A percentile compares a stretch with the other conserved stretches of the same genome.
Evolutionary conservation across 2,329 filamentous ascomycete species (phyloP).

Genomic region (Corynespora cassiicola): DNA sequence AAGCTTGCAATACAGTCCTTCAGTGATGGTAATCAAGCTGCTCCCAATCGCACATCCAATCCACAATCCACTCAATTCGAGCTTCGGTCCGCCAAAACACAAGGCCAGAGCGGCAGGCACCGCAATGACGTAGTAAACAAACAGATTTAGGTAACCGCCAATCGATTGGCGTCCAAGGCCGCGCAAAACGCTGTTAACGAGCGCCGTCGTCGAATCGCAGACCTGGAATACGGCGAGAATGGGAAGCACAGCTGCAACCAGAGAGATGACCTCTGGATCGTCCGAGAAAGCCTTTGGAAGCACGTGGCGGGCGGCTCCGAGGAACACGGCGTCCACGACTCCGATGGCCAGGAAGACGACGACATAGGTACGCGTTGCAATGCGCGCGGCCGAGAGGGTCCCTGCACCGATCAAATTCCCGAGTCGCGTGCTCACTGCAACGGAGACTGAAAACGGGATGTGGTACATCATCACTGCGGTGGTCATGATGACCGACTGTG

Average conservation of each 20-base stretch:
- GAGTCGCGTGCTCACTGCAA: constrained; percentile 47
- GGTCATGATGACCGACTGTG: constrained; percentile 63
- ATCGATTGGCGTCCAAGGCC: constrained; percentile 47
- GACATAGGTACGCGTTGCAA: constrained; percentile 40
- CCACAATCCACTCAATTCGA: constrained; percentile 46
- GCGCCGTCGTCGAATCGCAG: constrained; percentile 44
- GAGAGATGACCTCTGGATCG: constrained; percentile 41
- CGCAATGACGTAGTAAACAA: constrained; percentile 47
- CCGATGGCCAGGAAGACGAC: constrained; percentile 44
- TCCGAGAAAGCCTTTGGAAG: constrained; percentile 43
- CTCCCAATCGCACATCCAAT: constrained; percentile 42
- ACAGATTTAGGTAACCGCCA: constrained; percentile 46
- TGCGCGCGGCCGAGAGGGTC: constrained; percentile 37
- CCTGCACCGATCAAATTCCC: constrained; percentile 49
- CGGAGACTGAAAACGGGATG: constrained; percentile 48
- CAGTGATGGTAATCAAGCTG: constrained; percentile 39
- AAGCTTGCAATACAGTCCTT: constrained; percentile 38
- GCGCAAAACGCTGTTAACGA: constrained; percentile 45
- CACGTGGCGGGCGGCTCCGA: constrained; percentile 34
- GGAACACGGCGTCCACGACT: constrained; percentile 39
- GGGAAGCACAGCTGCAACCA: constrained; percentile 41
- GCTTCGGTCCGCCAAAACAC: constrained; percentile 40
- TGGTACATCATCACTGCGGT: constrained; percentile 47
- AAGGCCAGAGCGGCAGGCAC: constrained; percentile 45
- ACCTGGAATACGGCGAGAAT: constrained; percentile 47